Evolutionary conservation across 2,329 filamentous ascomycete species (phyloP), one percentile per base, ranked within the genome.

Genomic region (Calycina herbarum): DNA sequence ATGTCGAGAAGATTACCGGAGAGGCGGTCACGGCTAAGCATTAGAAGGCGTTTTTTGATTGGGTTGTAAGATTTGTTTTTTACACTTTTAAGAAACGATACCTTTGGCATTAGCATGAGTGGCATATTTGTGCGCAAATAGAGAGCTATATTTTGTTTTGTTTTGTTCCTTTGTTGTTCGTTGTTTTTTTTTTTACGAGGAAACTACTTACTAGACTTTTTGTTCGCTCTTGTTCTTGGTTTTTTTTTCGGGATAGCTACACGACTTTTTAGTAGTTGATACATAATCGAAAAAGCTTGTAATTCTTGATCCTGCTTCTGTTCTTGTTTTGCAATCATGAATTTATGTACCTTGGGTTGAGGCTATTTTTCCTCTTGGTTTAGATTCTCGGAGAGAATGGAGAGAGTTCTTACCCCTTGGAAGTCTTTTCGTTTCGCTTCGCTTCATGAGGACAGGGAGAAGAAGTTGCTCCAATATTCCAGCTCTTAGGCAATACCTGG

Each of bases 11-110:
- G 77, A 67, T 89, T 76, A 89, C 87, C 59, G 87, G 87, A 68
- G 87, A 89, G 31, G 73, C 77, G 74, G 85, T 88, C 74, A 86
- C 86, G 70, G 86, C 86, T 75, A 89, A 89, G 84, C 87, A 89
- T 84, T 89, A 86, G 79, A 75, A 72, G 78, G 76, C 76, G 79
- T 73, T 75, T 61, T 51, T 15, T n/a, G 20, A 24, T 27, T 51
- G 42, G 42, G 42, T n/a, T 45, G 42, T 45, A 45, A 45, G n/a
- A n/a, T 4, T 33, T 33, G n/a, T 1, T 17, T 6, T 45, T 45
- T 45, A 45, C 42, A n/a, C 17, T 20, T n/a, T 45, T 45, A 20
- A 17, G 42, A 20, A 45, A 45, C 42, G n/a, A n/a, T 8, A n/a
- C 17, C 17, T n/a, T 29, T 29, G 27, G 27, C 1, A 8, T 45